These are phyloP conservation scores for Penicillium expansum DNA, from an alignment of 2,329 filamentous ascomycete genomes.

Conservation along the genomic window DNA sequence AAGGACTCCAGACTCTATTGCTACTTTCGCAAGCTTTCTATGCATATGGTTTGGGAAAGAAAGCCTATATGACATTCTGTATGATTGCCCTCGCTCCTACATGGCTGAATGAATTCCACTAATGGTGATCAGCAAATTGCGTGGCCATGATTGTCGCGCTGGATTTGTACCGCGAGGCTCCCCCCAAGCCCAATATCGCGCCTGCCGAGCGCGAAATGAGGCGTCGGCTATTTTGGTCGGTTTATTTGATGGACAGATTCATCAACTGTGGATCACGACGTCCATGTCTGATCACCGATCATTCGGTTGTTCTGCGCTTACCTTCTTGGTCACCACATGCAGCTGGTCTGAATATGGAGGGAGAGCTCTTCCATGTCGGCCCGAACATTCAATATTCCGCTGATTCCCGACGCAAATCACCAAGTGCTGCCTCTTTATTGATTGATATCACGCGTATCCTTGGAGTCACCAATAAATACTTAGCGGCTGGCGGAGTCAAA, in stretches of 20 bases:
- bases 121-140: conserved; percentile 57
- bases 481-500: conserved; percentile 81
- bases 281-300: conserved; percentile 75
- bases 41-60: conserved; percentile 75
- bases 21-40: conserved; percentile 73
- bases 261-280: conserved; percentile 76
- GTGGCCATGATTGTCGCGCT: conserved; percentile 81
- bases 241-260: conserved; percentile 83
- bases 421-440: conserved; percentile 75
- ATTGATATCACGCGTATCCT: conserved; percentile 82
- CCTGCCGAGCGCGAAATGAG: conserved; percentile 71
- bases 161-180: conserved; percentile 74
- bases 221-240: conserved; percentile 82
- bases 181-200: conserved; percentile 60
- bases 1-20: conserved; percentile 71
- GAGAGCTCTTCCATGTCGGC: conserved; percentile 75
- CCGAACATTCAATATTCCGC: conserved; percentile 74
- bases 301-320: conserved; percentile 70
- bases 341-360: conserved; percentile 63
- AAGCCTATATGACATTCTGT: conserved; percentile 83
- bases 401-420: conserved; percentile 65
- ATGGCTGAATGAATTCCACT: not conserved
- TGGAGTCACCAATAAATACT: conserved; percentile 77
- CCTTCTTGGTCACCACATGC: conserved; percentile 69
- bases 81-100: conserved; percentile 23